Percentiles rank a stretch among this genome's conserved stretches.
These are phyloP conservation scores for Pyracantha coccinea DNA, from an alignment of 331 rosid species.

Conservation along the genomic window DNA sequence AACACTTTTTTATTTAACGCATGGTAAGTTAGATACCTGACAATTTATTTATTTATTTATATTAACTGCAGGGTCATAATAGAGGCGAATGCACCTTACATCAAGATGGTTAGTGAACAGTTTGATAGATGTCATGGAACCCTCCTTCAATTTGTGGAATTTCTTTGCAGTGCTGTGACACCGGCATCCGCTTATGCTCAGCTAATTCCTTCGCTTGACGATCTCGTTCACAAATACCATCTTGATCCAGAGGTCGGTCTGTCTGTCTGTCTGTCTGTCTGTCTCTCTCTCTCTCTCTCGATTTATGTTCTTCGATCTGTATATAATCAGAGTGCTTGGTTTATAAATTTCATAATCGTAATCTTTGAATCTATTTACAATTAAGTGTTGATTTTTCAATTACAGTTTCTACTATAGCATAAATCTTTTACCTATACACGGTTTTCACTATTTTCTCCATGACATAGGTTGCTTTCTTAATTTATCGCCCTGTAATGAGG, in stretches of 20 bases:
- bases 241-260: constrained; percentile 82
- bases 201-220: constrained; percentile 78
- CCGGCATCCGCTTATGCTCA: constrained; percentile 72
- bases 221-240: constrained; percentile 85
- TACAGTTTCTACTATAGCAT: not conserved
- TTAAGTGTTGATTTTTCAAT: no score
- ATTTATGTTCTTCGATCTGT: no score
- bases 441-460: constrained; percentile 16
- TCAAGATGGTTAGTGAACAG: constrained; percentile 95
- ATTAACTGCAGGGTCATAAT: constrained; percentile 71
- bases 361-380: no score
- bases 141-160: constrained; percentile 89
- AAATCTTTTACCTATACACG: not conserved
- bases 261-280: not conserved
- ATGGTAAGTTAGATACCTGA: not conserved
- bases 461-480: constrained; percentile 83
- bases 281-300: not conserved
- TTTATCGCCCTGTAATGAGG: constrained; percentile 95
- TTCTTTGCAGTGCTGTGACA: constrained; percentile 78
- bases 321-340: no score
- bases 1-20: not conserved
- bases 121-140: constrained; percentile 98
- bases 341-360: no score
- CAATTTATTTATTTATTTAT: not conserved
- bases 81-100: constrained; percentile 85